phyloP scores from a whole-genome alignment of 2,329 filamentous ascomycete genomes.

The Colletotrichum scovillei region DNA sequence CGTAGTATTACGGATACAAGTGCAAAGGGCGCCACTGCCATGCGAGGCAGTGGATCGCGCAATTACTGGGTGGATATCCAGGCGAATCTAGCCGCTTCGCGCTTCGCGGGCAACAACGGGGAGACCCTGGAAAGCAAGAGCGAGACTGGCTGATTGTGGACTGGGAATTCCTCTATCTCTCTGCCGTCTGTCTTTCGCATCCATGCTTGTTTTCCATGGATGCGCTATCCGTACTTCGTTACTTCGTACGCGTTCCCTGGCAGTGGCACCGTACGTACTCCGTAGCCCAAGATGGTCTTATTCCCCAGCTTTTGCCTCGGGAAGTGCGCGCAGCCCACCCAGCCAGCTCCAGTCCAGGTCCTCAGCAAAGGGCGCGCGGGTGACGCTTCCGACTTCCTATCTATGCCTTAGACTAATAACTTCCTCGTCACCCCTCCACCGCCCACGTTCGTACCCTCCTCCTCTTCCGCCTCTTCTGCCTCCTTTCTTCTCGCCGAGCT shows the following conservation, averaged over 20 bases:
- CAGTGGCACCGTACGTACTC: neutral
- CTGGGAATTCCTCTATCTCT: neutral
- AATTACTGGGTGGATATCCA: neutral
- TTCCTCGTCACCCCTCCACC: neutral
- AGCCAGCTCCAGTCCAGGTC: no score
- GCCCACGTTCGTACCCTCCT: neutral
- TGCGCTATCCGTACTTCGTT: neutral
- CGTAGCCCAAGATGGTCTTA: constrained; percentile 8
- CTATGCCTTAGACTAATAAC: neutral
- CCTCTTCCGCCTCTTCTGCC: neutral
- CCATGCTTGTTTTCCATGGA: constrained; percentile 1
- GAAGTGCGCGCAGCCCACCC: neutral
- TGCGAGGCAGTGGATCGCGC: neutral
- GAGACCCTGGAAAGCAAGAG: neutral
- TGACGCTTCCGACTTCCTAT: constrained; percentile 3
- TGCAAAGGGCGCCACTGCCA: neutral
- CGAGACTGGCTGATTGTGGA: neutral
- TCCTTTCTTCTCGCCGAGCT: constrained; percentile 5
- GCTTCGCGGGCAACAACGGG: neutral
- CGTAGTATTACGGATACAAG: neutral
- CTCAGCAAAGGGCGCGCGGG: neutral
- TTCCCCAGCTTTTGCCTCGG: constrained; percentile 29
- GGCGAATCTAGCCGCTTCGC: neutral
- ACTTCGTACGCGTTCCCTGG: neutral
- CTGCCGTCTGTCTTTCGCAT: neutral